A percentile compares a stretch with the other conserved stretches of the same genome.
These are phyloP conservation scores for Phytophthora podocarpi DNA, from an alignment of 352 stramenopile genomes.

Conservation along the genomic window DNA sequence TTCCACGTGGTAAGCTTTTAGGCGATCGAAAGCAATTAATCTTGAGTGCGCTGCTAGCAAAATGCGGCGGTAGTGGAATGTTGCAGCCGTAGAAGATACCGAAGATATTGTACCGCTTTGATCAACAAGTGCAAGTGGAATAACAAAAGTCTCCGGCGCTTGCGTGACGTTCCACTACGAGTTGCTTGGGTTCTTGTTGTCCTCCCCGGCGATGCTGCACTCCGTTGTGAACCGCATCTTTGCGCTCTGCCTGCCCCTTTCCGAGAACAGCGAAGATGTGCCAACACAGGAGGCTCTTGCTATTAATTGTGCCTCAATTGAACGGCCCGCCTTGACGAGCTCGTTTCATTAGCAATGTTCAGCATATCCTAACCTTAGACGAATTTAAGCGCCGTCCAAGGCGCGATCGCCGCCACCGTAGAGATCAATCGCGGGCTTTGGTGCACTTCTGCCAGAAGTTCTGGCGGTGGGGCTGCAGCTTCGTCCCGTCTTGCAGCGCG, in stretches of 20 bases:
- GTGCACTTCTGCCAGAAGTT: not conserved
- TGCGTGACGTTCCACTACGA: no score
- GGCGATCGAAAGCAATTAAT: not conserved
- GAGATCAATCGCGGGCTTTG: not conserved
- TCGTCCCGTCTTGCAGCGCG: conserved; percentile 24
- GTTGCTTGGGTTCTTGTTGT: not conserved
- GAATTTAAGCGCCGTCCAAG: no score
- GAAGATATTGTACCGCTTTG: not conserved
- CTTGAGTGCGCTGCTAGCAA: not conserved
- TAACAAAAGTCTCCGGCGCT: not conserved
- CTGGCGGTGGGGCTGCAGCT: not conserved
- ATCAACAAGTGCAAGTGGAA: no score
- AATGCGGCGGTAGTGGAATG: not conserved
- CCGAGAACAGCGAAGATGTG: conserved; percentile 8
- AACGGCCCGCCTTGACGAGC: no score
- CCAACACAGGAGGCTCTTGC: no score
- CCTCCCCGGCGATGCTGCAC: not conserved
- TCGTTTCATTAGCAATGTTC: no score
- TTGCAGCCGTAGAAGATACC: not conserved
- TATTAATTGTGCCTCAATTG: no score
- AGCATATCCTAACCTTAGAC: no score
- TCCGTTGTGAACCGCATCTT: conserved; percentile 15
- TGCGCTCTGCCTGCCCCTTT: conserved; percentile 5
- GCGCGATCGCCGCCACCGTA: not conserved
- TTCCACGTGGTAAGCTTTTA: conserved; percentile 1